Base-by-base conservation (phyloP, 2,329 filamentous ascomycete genomes). In the Trichoderma sp. region DNA sequence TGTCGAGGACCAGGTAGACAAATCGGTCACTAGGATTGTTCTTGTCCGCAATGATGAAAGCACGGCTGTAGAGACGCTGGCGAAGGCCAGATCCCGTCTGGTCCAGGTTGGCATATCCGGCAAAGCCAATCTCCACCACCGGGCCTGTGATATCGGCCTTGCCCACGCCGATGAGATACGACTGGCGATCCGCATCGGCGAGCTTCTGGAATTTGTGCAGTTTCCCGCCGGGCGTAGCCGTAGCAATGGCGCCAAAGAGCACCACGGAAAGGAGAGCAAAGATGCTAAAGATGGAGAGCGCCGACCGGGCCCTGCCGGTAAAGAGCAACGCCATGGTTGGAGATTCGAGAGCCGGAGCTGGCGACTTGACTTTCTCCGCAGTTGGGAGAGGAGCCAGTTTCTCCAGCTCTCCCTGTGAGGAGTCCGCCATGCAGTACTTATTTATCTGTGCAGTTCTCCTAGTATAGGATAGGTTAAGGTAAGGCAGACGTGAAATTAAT, bases 51-150 rank as follows among this genome's bases (percentile, higher is more conserved):
- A 98, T 84, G 76, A 98, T 94, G 81, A 98, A 98, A 36, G 95
- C 92, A 65, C 95, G 90, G 50, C 94, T 94, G 81, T 96, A 95
- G 17, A 97, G 85, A 63, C 95, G 89, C 82, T 98, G 95, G 63
- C 95, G 91, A 65, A 98, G 84, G 26, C 95, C 95, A 2, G 90
- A 91, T 59, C 95, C 95, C 34, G 92, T 83, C 82, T 98, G 95
- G 55, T 88, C 88, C n/a, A 91, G 85, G 80, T 95, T 92, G 36
- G 95, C 95, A 84, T 98, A 98, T 73, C 95, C 95, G 86, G 95
- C 96, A 79, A 98, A 88, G 77, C 94, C 94, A 78, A 98, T 88
- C 80, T 98, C 94, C 26, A 97, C 94, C 13, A 97, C 93, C 0
- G 94, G 94, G 2, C 93, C 87, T 0, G 87, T 89, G 75, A 89